phyloP scores from a whole-genome alignment of 257 asterid species.

The Lavandula angustifolia region DNA sequence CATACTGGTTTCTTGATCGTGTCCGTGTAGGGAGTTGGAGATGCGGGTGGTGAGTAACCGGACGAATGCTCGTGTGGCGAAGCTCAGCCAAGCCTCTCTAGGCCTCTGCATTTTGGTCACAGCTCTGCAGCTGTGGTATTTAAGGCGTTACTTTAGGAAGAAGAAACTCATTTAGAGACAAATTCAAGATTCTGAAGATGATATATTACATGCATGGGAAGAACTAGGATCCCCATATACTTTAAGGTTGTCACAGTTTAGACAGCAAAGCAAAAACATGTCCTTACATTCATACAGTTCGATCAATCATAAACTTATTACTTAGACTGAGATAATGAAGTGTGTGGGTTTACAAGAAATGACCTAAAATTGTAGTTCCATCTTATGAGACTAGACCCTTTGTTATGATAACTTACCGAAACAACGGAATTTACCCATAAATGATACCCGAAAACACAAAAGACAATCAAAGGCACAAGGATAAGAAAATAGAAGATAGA shows the following conservation, averaged over 20 bases:
- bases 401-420: too few species aligned
- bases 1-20: not conserved
- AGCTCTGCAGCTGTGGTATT: slow-evolving; percentile 47
- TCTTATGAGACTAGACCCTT: not conserved
- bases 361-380: not conserved
- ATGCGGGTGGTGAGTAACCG: slow-evolving; percentile 52
- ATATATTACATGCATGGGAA: too few species aligned
- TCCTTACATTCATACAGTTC: not conserved
- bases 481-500: too few species aligned
- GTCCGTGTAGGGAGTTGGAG: slow-evolving; percentile 51
- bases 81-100: slow-evolving; percentile 55
- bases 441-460: too few species aligned
- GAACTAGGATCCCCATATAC: too few species aligned
- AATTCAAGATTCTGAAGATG: not conserved
- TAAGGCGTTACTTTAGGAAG: slow-evolving; percentile 62
- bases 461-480: too few species aligned
- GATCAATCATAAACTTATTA: not conserved
- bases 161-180: slow-evolving; percentile 62
- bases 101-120: slow-evolving; percentile 55
- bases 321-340: not conserved
- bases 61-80: slow-evolving; percentile 58
- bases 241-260: not conserved
- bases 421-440: too few species aligned
- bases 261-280: not conserved
- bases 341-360: not conserved